Evolutionary conservation across 164 flowering plant genomes (phyloP).

Genomic region (Litsea cubeba): DNA sequence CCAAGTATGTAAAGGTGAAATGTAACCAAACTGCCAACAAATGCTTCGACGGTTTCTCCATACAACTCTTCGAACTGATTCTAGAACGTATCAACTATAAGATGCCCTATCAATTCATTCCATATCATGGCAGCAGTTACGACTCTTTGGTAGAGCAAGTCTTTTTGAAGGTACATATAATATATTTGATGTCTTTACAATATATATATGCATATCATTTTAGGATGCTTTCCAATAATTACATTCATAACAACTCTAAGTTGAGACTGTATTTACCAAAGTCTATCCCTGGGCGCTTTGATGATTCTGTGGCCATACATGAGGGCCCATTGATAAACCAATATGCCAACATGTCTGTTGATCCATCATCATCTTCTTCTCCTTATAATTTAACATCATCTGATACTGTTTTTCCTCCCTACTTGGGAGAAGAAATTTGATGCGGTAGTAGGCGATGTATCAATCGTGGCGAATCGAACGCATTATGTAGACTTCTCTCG

Average conservation of each 20-base stretch:
- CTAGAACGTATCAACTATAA: slow-evolving; percentile 14
- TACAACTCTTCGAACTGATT: slow-evolving; percentile 36
- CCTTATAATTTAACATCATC: no score
- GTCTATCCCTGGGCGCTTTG: neutral
- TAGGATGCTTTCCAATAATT: neutral
- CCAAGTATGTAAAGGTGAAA: slow-evolving; percentile 41
- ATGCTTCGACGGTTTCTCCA: slow-evolving; percentile 40
- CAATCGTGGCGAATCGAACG: no score
- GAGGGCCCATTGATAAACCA: no score
- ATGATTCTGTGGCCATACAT: no score
- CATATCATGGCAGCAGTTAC: neutral
- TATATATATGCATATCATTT: neutral
- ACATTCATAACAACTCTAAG: no score
- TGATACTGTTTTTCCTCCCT: no score
- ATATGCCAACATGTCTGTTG: no score
- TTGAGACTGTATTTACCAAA: no score
- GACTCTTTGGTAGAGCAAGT: neutral
- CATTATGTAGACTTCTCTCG: no score
- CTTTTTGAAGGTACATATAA: neutral
- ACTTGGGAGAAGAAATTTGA: no score
- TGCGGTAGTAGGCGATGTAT: no score
- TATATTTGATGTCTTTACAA: neutral
- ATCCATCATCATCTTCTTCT: neutral
- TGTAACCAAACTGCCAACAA: neutral
- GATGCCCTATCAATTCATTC: neutral